Percentiles rank a stretch among this genome's conserved stretches.
Conservation (phyloP, 805 yeast genomes). For the Candida sakaeoensis region DNA sequence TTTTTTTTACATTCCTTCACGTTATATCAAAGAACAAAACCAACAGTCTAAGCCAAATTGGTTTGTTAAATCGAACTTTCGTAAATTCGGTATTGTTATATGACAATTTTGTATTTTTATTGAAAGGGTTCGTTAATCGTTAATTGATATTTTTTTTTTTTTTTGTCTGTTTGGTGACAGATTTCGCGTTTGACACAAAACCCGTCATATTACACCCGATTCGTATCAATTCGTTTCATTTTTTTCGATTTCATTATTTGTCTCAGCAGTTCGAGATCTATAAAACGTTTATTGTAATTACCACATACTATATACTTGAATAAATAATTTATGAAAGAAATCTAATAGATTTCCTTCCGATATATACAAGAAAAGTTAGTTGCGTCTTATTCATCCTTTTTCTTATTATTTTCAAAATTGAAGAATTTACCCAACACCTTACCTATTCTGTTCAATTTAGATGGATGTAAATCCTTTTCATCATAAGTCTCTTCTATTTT, state of each 20-base stretch:
- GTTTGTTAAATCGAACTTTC: not conserved
- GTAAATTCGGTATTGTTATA: not conserved
- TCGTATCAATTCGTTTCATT: not conserved
- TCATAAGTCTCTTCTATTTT: constrained; percentile 22
- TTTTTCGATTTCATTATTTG: not conserved
- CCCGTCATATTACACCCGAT: not conserved
- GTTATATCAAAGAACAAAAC: no score
- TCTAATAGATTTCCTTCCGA: constrained; percentile 10
- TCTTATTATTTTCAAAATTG: constrained; percentile 29
- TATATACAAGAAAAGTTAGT: constrained; percentile 2
- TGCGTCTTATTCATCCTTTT: constrained; percentile 1
- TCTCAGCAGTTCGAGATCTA: constrained; percentile 20
- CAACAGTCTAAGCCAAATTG: not conserved
- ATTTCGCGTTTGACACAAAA: not conserved
- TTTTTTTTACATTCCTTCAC: no score
- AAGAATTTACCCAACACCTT: constrained; percentile 56
- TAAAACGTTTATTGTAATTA: constrained; percentile 55
- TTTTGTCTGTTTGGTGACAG: not conserved
- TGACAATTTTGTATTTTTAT: not conserved
- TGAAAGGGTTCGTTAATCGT: not conserved
- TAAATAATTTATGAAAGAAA: not conserved
- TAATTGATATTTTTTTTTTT: not conserved
- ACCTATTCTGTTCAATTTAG: constrained; percentile 53
- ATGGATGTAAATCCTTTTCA: constrained; percentile 42
- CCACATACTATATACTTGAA: constrained; percentile 44